Evolutionary conservation across 768 basidiomycete genomes (phyloP).

Genomic region (Termitomyces sp.): DNA sequence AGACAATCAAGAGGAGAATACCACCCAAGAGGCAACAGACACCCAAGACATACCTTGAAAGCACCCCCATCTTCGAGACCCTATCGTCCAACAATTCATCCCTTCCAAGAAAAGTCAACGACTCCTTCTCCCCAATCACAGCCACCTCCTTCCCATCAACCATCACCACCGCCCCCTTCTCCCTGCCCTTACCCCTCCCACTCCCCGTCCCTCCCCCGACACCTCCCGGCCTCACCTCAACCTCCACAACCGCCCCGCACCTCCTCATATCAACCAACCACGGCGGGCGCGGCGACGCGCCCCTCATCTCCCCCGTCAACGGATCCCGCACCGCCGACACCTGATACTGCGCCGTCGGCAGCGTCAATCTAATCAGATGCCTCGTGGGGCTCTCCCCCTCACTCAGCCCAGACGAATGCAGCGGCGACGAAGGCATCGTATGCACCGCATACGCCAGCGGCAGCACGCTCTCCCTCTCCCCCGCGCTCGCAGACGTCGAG

Average conservation of each 20-base stretch:
- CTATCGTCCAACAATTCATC: conserved; percentile 75
- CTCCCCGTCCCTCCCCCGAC: conserved; percentile 22
- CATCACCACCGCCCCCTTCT: conserved; percentile 20
- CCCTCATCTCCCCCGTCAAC: conserved; percentile 62
- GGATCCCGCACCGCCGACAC: conserved; percentile 77
- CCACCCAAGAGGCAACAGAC: background rate
- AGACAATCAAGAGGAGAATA: background rate
- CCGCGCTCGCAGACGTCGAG: background rate
- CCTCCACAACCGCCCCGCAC: conserved; percentile 39
- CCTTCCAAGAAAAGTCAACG: conserved; percentile 61
- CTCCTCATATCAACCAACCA: conserved; percentile 72
- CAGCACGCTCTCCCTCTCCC: conserved; percentile 24
- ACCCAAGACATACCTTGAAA: conserved; percentile 52
- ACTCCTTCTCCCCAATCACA: conserved; percentile 73
- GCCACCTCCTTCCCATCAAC: conserved; percentile 48
- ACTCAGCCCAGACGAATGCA: conserved; percentile 65
- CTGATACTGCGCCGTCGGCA: conserved; percentile 82
- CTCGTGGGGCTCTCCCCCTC: conserved; percentile 48
- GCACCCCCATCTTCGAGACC: conserved; percentile 56
- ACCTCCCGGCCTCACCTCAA: conserved; percentile 45
- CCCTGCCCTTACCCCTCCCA: conserved; percentile 22
- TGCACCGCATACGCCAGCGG: conserved; percentile 60
- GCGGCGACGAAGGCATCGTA: conserved; percentile 76
- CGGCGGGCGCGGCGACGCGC: conserved; percentile 55
- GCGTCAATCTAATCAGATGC: conserved; percentile 69